A percentile compares a stretch with the other conserved stretches of the same genome.
phyloP scores from a whole-genome alignment of 331 rosid genomes.

The Pyrus hybrid region DNA sequence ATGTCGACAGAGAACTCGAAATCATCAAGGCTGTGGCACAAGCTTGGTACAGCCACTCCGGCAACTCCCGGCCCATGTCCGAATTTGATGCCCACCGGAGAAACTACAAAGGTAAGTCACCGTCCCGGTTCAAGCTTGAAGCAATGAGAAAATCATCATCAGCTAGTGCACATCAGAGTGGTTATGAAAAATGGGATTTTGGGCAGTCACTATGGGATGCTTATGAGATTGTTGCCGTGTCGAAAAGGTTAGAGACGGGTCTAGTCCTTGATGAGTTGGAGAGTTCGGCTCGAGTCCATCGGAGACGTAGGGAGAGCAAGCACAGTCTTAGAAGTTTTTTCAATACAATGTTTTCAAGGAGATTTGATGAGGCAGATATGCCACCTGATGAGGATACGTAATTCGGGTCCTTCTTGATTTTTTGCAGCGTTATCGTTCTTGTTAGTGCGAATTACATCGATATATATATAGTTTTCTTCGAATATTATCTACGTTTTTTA shows the following conservation, averaged over 20 bases:
- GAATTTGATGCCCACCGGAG: conserved; percentile 58
- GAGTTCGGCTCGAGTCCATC: not conserved
- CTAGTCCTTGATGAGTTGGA: conserved; percentile 28
- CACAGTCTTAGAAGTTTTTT: conserved; percentile 69
- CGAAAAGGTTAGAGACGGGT: conserved; percentile 60
- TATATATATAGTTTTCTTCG: not conserved
- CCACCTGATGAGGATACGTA: conserved; percentile 9
- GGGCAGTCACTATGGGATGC: conserved; percentile 80
- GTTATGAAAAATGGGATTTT: conserved; percentile 51
- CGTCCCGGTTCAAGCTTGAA: conserved; percentile 63
- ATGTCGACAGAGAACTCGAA: conserved; percentile 30
- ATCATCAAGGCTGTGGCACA: conserved; percentile 87
- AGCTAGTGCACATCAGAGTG: not conserved
- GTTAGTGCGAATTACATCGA: not conserved
- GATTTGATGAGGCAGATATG: conserved; percentile 27
- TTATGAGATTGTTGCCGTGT: conserved; percentile 73
- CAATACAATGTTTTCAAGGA: conserved; percentile 45
- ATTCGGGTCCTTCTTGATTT: conserved; percentile 1
- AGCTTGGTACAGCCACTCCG: conserved; percentile 63
- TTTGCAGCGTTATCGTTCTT: not conserved
- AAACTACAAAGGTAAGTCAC: conserved; percentile 29
- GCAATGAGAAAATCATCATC: conserved; percentile 18
- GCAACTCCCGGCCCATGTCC: conserved; percentile 34
- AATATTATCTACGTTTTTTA: no score
- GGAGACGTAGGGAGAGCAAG: conserved; percentile 47